phyloP scores from a whole-genome alignment of 257 asterid genomes.

The Ehretia macrophylla region DNA sequence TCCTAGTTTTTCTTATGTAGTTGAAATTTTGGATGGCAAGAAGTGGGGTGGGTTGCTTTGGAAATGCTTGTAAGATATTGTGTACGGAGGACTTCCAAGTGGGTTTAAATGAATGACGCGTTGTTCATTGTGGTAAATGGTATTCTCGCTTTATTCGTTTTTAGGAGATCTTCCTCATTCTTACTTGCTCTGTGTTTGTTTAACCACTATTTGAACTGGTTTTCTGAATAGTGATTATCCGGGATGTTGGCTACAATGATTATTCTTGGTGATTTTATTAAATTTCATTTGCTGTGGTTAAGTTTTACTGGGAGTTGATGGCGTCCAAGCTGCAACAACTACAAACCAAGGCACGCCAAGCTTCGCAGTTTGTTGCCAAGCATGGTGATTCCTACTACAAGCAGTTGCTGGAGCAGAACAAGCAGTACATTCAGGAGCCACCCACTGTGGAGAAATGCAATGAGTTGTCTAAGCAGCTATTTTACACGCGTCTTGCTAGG shows the following conservation, averaged over 20 bases:
- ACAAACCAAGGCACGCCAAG: slow-evolving; percentile 39
- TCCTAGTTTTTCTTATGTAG: too few species aligned
- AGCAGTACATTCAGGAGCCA: slow-evolving; percentile 42
- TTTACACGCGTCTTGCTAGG: slow-evolving; percentile 57
- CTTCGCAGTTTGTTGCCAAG: slow-evolving; percentile 31
- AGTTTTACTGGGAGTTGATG: slow-evolving; percentile 23
- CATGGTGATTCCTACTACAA: slow-evolving; percentile 30
- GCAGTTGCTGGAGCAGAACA: slow-evolving; percentile 40
- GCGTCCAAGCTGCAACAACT: slow-evolving; percentile 37
- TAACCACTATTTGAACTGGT: background rate
- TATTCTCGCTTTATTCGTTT: background rate
- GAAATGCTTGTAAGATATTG: too few species aligned
- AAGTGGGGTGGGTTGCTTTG: too few species aligned
- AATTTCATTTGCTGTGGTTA: background rate
- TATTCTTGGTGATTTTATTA: background rate
- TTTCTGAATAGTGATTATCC: background rate
- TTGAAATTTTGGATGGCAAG: too few species aligned
- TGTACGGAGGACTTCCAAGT: too few species aligned
- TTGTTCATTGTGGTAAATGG: background rate
- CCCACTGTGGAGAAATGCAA: slow-evolving; percentile 41
- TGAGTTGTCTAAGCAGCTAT: slow-evolving; percentile 41
- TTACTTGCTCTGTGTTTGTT: background rate
- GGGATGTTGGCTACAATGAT: background rate
- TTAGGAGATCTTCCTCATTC: background rate
- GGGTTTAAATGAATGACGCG: too few species aligned